A percentile compares a stretch with the other conserved stretches of the same genome.
Evolutionary conservation across 2,329 filamentous ascomycete genomes (phyloP).

Genomic region (Fusarium sp.): DNA sequence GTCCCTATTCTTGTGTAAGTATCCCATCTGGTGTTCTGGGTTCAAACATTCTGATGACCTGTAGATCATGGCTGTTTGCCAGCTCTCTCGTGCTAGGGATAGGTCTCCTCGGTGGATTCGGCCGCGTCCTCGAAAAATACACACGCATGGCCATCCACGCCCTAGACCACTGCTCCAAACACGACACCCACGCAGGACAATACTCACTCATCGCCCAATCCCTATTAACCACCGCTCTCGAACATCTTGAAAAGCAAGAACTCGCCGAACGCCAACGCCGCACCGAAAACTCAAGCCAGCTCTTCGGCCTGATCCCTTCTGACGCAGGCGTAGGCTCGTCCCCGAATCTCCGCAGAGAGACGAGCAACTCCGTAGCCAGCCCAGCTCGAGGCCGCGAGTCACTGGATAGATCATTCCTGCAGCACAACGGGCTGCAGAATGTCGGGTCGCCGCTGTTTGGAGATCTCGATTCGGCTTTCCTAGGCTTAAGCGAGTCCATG

Average conservation of each 20-base stretch:
- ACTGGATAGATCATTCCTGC: constrained; percentile 47
- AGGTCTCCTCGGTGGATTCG: constrained; percentile 65
- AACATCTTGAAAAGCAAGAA: constrained; percentile 63
- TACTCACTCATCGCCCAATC: constrained; percentile 68
- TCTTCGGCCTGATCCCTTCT: constrained; percentile 64
- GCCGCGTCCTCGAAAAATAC: constrained; percentile 65
- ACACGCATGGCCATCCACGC: constrained; percentile 62
- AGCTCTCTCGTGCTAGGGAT: constrained; percentile 66
- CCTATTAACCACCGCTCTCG: constrained; percentile 60
- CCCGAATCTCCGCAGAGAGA: constrained; percentile 18
- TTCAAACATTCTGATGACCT: neutral
- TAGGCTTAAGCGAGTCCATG: constrained; percentile 56
- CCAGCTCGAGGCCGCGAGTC: constrained; percentile 43
- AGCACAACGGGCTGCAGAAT: constrained; percentile 47
- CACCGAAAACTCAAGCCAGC: constrained; percentile 64
- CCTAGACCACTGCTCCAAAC: constrained; percentile 63
- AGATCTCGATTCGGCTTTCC: constrained; percentile 56
- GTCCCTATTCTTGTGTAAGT: constrained; percentile 66
- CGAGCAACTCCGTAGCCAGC: constrained; percentile 28
- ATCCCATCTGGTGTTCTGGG: rapidly evolving
- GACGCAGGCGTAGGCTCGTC: constrained; percentile 29
- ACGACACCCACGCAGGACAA: constrained; percentile 64
- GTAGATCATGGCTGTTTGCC: constrained; percentile 67
- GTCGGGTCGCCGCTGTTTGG: constrained; percentile 52
- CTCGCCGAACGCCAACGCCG: constrained; percentile 60